Evolutionary conservation across 2,329 filamentous ascomycete species (phyloP).

Genomic region (Venturia carpophila): DNA sequence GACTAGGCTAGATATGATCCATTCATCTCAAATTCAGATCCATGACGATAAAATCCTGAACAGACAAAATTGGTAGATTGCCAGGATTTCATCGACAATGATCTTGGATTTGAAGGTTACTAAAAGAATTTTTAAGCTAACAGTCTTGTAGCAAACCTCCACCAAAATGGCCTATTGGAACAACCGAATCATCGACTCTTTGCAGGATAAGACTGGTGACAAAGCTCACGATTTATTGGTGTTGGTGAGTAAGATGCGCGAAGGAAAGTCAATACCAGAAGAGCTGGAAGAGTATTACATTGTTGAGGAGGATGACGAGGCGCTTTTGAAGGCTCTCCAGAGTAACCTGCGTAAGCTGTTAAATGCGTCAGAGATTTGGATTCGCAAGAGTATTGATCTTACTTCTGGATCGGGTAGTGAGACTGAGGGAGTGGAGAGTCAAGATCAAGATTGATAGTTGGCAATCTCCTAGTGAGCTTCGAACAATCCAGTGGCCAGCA

Average conservation of each 20-base stretch:
- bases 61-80: background rate
- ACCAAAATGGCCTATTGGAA: background rate
- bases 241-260: background rate
- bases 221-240: background rate
- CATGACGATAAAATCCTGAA: background rate
- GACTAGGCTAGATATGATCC: too few relatives aligned
- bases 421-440: background rate
- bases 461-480: too few relatives aligned
- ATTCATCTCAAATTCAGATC: background rate
- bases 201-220: background rate
- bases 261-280: background rate
- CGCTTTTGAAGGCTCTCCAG: background rate
- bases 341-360: background rate
- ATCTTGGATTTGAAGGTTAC: background rate
- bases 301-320: background rate
- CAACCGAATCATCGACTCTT: background rate
- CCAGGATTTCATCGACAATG: background rate
- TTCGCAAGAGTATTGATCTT: background rate
- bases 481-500: too few relatives aligned
- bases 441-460: too few relatives aligned
- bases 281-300: background rate
- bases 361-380: background rate
- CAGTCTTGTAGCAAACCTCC: background rate
- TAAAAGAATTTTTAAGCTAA: background rate
- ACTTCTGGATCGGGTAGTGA: background rate